Conservation (phyloP, 2,329 filamentous ascomycete genomes). For the Fusarium penzigii region DNA sequence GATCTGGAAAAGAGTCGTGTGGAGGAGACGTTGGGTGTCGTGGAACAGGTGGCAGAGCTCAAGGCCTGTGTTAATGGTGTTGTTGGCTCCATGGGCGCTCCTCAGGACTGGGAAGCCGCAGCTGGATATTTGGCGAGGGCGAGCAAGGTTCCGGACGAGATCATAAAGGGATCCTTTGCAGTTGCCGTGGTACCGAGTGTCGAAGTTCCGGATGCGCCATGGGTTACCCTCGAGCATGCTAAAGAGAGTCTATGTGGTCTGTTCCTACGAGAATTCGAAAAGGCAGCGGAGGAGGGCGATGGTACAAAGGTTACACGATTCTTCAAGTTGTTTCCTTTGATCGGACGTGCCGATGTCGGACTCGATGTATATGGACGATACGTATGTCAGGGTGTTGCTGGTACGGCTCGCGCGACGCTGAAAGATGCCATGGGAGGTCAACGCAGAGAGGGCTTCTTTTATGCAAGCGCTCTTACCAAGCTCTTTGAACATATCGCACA, state of each 20-base stretch:
- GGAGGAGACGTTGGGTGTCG: constrained; percentile 84
- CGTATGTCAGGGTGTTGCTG: constrained; percentile 91
- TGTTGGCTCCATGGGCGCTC: constrained; percentile 92
- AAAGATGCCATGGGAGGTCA: constrained; percentile 61
- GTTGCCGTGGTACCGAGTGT: constrained; percentile 91
- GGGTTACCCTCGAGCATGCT: constrained; percentile 81
- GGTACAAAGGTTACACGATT: constrained; percentile 89
- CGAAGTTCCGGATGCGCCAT: constrained; percentile 90
- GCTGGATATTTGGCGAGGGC: constrained; percentile 87
- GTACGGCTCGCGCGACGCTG: constrained; percentile 77
- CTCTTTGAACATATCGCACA: constrained; percentile 97
- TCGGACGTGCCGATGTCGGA: constrained; percentile 84
- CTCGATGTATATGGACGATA: constrained; percentile 94
- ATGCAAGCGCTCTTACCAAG: constrained; percentile 85
- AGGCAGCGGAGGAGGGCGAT: constrained; percentile 83
- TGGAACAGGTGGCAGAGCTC: constrained; percentile 94
- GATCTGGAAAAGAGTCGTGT: constrained; percentile 92
- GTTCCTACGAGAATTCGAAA: constrained; percentile 94
- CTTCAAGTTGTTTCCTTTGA: constrained; percentile 96
- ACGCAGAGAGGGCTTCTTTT: constrained; percentile 80
- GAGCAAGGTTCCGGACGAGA: constrained; percentile 74
- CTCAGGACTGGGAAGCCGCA: constrained; percentile 98
- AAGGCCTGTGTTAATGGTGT: constrained; percentile 96
- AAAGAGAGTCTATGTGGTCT: constrained; percentile 87
- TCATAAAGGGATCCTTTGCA: constrained; percentile 83